Base-by-base conservation (phyloP, 192 early-diverging fungal species). In the Dissophora ornata region DNA sequence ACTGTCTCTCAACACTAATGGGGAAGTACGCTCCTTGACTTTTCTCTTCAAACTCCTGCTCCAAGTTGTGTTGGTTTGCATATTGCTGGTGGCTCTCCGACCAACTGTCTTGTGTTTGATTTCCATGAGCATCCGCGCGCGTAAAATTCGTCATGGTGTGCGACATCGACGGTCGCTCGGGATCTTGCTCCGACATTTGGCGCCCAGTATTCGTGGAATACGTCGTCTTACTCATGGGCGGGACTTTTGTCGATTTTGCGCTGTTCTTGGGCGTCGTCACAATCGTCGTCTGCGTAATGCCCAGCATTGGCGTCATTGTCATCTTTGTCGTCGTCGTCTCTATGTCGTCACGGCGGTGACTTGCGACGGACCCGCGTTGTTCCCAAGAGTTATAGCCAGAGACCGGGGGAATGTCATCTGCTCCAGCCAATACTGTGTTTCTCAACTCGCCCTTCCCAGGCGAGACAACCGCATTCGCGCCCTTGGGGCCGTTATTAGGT, bases 371-470 rank as follows among this genome's bases (percentile, higher is more conserved):
- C 13, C 21, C 21, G 7, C 46, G 26, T 18, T 51, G 48, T 19
- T 51, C 61, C 61, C 61, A 62, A 19, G 46, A 25, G 24, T 62
- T 62, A 30, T 62, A 62, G 8, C 46, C 46, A 22, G 61, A 13
- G 1, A 51, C 48, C 5, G 49, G 48, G 12, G 49, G 61, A 16
- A 50, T 62, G 2, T 36, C 46, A 18, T 62, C 61, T 40, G 30
- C 29, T 53, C 7, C 50, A 24, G n/a, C n/a, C n/a, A n/a, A n/a
- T 38, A 13, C 6, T 38, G 36, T 38, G 36, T 38, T 13, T 38
- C 40, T 22, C 19, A 40, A 15, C 5, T 57, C 56, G 6, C 5
- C 24, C 12, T 57, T 57, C 0, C 4, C 56, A 4, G 41, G 41
- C 8, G 41, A 24, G 24, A 12, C 12, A 40, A 53, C 19, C n/a